Evolutionary conservation across 2,329 filamentous ascomycete genomes (phyloP).

Genomic region (Fusarium incarnatum): DNA sequence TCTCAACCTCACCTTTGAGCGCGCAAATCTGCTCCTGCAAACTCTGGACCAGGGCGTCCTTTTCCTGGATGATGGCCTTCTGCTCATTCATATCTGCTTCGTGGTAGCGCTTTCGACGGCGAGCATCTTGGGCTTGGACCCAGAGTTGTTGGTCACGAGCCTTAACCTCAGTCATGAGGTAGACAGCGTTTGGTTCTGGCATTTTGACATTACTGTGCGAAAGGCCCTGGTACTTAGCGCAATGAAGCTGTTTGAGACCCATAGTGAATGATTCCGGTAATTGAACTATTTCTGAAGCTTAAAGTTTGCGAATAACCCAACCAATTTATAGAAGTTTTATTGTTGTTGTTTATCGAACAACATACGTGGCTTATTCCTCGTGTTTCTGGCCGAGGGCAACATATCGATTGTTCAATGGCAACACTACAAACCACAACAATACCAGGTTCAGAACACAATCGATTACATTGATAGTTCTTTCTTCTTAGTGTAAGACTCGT

Average conservation of each 20-base stretch:
- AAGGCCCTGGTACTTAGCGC: rapidly evolving
- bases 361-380: not conserved
- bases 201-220: not conserved
- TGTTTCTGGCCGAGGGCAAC: not conserved
- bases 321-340: not conserved
- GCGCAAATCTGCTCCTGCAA: not conserved
- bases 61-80: not conserved
- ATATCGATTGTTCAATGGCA: not conserved
- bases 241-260: not conserved
- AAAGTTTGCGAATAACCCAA: not conserved
- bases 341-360: not conserved
- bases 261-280: not conserved
- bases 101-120: not conserved
- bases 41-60: not conserved
- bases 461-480: not conserved
- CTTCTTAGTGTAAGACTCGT: not conserved
- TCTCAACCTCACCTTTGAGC: not conserved
- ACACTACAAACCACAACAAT: not conserved
- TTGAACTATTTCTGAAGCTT: not conserved
- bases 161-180: not conserved
- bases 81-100: not conserved
- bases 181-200: not conserved
- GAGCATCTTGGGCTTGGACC: not conserved
- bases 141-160: not conserved
- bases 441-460: not conserved